These are phyloP conservation scores for Phytophthora litchii DNA, from an alignment of 352 stramenopile species.

Conservation along the genomic window DNA sequence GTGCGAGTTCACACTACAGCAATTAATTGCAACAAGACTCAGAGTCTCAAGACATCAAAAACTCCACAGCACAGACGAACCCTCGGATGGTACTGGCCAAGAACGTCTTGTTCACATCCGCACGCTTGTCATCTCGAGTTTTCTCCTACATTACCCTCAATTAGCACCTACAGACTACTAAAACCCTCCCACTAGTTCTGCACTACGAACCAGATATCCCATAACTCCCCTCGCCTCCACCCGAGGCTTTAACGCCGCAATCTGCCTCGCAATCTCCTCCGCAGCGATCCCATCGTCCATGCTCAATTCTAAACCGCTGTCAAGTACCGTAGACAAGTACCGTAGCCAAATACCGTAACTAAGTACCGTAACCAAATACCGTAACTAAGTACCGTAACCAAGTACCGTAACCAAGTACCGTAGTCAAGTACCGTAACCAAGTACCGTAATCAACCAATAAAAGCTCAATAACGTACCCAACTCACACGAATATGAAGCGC, in stretches of 20 bases:
- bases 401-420: no score
- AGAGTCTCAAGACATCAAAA: background rate
- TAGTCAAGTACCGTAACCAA: background rate
- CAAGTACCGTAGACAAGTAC: no score
- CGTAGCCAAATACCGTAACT: no score
- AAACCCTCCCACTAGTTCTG: background rate
- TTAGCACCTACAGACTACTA: background rate
- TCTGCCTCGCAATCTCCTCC: constrained; percentile 45
- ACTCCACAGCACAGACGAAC: constrained; percentile 26
- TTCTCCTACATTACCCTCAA: constrained; percentile 23
- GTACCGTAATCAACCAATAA: no score
- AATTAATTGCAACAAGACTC: background rate
- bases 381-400: background rate
- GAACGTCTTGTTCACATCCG: constrained; percentile 77
- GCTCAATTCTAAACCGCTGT: background rate
- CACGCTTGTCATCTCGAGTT: constrained; percentile 25
- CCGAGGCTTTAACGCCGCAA: constrained; percentile 37
- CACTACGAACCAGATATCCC: constrained; percentile 52
- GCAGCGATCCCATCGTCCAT: constrained; percentile 32
- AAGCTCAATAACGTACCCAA: background rate
- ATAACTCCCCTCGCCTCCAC: constrained; percentile 49
- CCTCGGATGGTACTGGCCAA: constrained; percentile 64
- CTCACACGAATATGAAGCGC: constrained; percentile 32
- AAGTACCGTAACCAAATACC: no score
- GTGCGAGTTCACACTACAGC: constrained; percentile 56